phyloP scores from a whole-genome alignment of 2,329 filamentous ascomycete genomes.

The Ceratocystis ficicola region DNA sequence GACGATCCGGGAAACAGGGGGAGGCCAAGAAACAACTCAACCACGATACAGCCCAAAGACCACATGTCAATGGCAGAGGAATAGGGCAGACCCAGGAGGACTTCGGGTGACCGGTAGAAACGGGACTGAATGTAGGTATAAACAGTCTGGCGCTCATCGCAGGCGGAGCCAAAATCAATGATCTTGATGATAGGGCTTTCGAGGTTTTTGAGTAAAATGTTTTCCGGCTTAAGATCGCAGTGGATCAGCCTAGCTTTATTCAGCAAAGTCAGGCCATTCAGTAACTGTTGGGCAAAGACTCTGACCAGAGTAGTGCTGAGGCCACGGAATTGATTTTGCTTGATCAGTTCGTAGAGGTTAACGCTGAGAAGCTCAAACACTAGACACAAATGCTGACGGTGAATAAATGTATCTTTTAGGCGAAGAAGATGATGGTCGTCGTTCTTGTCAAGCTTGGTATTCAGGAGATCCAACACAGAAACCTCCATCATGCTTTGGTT shows the following conservation, averaged over 20 bases:
- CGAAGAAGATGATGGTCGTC: conserved; percentile 93
- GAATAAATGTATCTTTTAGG: conserved; percentile 95
- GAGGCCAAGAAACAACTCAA: conserved; percentile 83
- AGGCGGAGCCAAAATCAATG: conserved; percentile 97
- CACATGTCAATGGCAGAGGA: conserved; percentile 99
- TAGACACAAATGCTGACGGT: conserved; percentile 88
- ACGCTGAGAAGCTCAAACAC: conserved; percentile 95
- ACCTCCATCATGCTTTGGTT: conserved; percentile 99
- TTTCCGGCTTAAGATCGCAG: conserved; percentile 96
- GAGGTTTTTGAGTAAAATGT: conserved; percentile 92
- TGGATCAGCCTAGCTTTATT: conserved; percentile 97
- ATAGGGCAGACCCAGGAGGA: conserved; percentile 87
- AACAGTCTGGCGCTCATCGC: conserved; percentile 94
- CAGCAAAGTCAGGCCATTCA: conserved; percentile 81
- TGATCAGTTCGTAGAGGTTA: conserved; percentile 96
- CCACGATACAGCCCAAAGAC: conserved; percentile 96
- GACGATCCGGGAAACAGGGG: conserved; percentile 94
- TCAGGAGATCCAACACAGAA: conserved; percentile 88
- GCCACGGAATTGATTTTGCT: conserved; percentile 97
- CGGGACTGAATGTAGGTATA: conserved; percentile 98
- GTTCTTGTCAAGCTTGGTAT: conserved; percentile 98
- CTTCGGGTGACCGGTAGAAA: conserved; percentile 95
- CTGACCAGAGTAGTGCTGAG: conserved; percentile 92
- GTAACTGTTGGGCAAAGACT: conserved; percentile 90
- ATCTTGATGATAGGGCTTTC: conserved; percentile 99